Percentiles rank a stretch among this genome's conserved stretches.
These are phyloP conservation scores for Boletus sensibilis DNA, from an alignment of 768 basidiomycete genomes.

Conservation along the genomic window DNA sequence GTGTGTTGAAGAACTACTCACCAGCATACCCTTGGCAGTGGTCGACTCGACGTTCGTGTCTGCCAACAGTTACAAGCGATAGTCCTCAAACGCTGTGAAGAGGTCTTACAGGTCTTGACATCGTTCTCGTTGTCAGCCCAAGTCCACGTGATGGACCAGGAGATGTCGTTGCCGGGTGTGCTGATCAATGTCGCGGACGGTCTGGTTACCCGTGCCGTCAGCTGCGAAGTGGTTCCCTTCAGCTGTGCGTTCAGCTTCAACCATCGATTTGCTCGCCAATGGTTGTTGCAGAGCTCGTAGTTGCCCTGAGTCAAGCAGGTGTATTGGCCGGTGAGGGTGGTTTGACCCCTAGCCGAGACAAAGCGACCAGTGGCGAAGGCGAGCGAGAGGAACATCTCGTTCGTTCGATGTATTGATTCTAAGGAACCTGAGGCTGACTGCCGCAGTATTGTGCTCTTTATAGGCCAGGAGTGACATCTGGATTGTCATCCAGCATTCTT, in stretches of 20 bases:
- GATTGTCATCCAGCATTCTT: neutral
- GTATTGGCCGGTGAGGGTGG: conserved; percentile 40
- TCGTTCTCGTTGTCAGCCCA: conserved; percentile 51
- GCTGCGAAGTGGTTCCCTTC: conserved; percentile 22
- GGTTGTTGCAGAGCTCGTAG: conserved; percentile 56
- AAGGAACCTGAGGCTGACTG: neutral
- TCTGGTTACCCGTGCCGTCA: conserved; percentile 48
- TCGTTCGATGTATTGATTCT: neutral
- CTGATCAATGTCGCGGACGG: conserved; percentile 46
- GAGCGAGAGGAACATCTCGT: conserved; percentile 15
- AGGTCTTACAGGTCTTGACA: conserved; percentile 54
- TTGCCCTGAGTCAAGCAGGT: conserved; percentile 46
- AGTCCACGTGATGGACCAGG: conserved; percentile 54
- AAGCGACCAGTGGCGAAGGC: conserved; percentile 10
- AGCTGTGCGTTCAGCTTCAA: neutral
- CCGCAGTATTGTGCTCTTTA: neutral
- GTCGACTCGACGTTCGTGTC: conserved; percentile 52
- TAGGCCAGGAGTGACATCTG: neutral
- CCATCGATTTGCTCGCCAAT: conserved; percentile 32
- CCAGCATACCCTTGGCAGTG: conserved; percentile 49
- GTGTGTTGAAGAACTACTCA: conserved; percentile 11
- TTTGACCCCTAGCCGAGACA: conserved; percentile 5
- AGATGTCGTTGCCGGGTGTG: conserved; percentile 39
- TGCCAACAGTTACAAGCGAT: conserved; percentile 13
- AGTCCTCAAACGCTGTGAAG: neutral